Base-by-base conservation (phyloP, 1,284 basidiomycete genomes). In the Pseudozyma thailandica region DNA sequence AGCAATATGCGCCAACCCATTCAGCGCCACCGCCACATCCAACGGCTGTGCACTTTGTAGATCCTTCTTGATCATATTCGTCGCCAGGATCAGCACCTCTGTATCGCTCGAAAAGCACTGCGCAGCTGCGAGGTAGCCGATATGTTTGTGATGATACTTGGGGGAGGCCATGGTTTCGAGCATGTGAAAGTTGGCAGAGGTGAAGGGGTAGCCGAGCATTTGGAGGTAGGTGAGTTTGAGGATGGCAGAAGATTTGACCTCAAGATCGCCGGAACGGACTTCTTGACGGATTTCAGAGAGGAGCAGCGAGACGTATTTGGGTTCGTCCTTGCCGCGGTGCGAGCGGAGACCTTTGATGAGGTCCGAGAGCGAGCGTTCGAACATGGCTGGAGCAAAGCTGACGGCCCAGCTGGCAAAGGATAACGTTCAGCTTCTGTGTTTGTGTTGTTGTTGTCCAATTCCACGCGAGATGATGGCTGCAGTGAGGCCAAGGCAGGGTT, bases 11-110 rank as follows among this genome's bases (percentile, higher is more conserved):
- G 94, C 90, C 27, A 98, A 85, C 12, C 93, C 93, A 64, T 93
- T 92, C 50, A 98, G 84, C 0, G 93, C 89, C 18, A 94, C 85
- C 21, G 92, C 88, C 49, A 92, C 88, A 66, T 97, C 91, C 77
- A 90, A 85, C 45, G 84, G 88, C 87, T 83, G 85, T 84, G 82
- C 84, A 3, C 93, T 91, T 56, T 88, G 88, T 72, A 98, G 85
- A 80, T 98, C 95, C 88, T 99, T 99, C 87, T 98, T 98, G 78
- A 99, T 87, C 27, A 95, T 86, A 84, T 99, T 99, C 9, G 96
- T 97, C 0, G 95, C 96, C 43, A 98, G 88, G 87, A 99, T 97
- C 21, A 98, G 89, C 35, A 98, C 95, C 77, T 98, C 95, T 0
- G 94, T 98, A 64, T 96, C 92, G 69, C 92, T 89, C 27, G 90